Conservation (phyloP, 805 yeast genomes). For the Cyberlindnera amylophila region DNA sequence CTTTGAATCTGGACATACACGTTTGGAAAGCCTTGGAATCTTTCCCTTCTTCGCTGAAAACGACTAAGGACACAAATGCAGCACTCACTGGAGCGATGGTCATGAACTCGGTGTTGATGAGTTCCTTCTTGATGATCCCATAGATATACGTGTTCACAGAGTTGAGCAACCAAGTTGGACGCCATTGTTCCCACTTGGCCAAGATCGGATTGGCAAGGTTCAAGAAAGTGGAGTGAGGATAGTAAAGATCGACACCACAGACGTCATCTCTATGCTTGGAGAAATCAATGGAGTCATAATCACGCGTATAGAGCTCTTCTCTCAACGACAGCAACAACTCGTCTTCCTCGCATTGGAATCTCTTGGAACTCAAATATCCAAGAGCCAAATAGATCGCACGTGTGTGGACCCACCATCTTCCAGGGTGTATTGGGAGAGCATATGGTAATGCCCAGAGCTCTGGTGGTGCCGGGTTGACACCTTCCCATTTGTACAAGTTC, state of each 20-base stretch:
- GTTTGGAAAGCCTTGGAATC: slow-evolving; percentile 57
- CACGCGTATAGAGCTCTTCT: slow-evolving; percentile 66
- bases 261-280: slow-evolving; percentile 71
- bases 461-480: slow-evolving; percentile 97
- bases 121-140: slow-evolving; percentile 68
- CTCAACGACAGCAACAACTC: slow-evolving; percentile 67
- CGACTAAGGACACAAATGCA: slow-evolving; percentile 75
- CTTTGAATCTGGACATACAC: slow-evolving; percentile 60
- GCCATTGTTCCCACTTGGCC: slow-evolving; percentile 61
- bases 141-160: slow-evolving; percentile 50
- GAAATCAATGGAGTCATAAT: slow-evolving; percentile 68
- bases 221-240: slow-evolving; percentile 77
- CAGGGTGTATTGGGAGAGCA: slow-evolving; percentile 81
- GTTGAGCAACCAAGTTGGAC: slow-evolving; percentile 71
- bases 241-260: slow-evolving; percentile 88
- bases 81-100: slow-evolving; percentile 93
- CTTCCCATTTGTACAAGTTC: slow-evolving; percentile 88
- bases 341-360: slow-evolving; percentile 53
- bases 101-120: slow-evolving; percentile 70
- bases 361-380: slow-evolving; percentile 69
- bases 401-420: slow-evolving; percentile 98
- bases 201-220: slow-evolving; percentile 58
- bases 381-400: slow-evolving; percentile 86
- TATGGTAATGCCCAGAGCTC: slow-evolving; percentile 91
- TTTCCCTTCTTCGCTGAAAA: slow-evolving; percentile 65